A percentile compares a stretch with the other conserved stretches of the same genome.
Conservation (phyloP, 139 green algal genomes). For the Volvox africanus region DNA sequence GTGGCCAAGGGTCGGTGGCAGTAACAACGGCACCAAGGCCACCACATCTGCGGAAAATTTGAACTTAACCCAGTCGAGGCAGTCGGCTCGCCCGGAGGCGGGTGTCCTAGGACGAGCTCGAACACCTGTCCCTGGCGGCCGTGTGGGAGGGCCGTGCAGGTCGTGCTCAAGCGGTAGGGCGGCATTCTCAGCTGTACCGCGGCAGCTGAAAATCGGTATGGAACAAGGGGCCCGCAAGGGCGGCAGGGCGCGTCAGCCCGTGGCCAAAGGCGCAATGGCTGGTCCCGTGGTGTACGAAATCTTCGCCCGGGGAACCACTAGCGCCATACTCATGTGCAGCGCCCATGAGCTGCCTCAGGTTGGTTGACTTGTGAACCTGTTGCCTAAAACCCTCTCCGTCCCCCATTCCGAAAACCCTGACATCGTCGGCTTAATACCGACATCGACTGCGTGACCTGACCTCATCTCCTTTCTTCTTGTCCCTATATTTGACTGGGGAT, state of each 20-base stretch:
- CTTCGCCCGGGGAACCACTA: neutral
- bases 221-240: neutral
- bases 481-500: no score
- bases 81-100: no score
- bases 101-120: no score
- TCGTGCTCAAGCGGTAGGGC: neutral
- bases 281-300: conserved; percentile 31
- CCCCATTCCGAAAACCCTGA: no score
- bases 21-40: neutral
- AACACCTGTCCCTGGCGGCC: no score
- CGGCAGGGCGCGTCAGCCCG: neutral
- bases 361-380: neutral
- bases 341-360: conserved; percentile 8
- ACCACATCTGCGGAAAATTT: neutral
- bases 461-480: no score
- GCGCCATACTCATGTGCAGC: conserved; percentile 5
- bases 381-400: no score
- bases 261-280: neutral
- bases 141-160: no score
- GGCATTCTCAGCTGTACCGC: neutral
- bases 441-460: no score
- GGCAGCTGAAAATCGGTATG: conserved; percentile 28
- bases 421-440: no score
- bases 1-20: neutral
- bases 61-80: no score